Base-by-base conservation (phyloP, 73 alveolate species). In the Paramecium pentaurelia region DNA sequence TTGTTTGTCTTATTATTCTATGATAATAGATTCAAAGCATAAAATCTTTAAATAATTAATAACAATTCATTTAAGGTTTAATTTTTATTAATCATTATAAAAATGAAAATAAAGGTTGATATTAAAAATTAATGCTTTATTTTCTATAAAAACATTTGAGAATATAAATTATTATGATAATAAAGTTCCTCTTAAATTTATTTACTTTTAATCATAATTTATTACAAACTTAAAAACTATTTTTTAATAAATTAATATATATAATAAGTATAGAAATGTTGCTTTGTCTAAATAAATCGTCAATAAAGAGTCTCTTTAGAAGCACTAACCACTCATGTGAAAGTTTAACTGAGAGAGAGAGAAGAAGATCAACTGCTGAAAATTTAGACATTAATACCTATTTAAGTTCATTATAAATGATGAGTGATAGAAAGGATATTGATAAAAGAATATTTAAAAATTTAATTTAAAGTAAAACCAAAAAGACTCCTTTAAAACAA, bases 321-420 rank as follows among this genome's bases (percentile, higher is more conserved):
- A 64, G 84, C 49, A 64, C 84, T 11, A 64, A 64, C 16, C 84
- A 64, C 12, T 64, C 84, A 32, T 64, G 84, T 64, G 84, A 64
- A 64, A 64, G 84, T 18, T 34, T 28, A 28, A 64, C 84, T 6
- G 84, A 64, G 22, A 64, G 84, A 64, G 84, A 64, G 3, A 27
- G 42, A 9, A 64, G 84, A 34, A 28, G 49, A 34, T 64, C 84
- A 16, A 25, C 84, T 0, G 84, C 84, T 64, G 84, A 64, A 64
- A 64, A 32, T 64, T 28, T 64, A 14, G 22, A 64, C 9, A 64
- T 64, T 25, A 32, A 64, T 32, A 28, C 51, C 22, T 64, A 64
- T 28, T 64, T 64, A 34, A 34, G 84, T 12, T 34, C 42, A 11
- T 34, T 64, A 32, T 34, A 64, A 64, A 32, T 34, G 84, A 64